Evolutionary conservation across 306 rosid species (phyloP).

Genomic region (Lathyrus tuberosus): DNA sequence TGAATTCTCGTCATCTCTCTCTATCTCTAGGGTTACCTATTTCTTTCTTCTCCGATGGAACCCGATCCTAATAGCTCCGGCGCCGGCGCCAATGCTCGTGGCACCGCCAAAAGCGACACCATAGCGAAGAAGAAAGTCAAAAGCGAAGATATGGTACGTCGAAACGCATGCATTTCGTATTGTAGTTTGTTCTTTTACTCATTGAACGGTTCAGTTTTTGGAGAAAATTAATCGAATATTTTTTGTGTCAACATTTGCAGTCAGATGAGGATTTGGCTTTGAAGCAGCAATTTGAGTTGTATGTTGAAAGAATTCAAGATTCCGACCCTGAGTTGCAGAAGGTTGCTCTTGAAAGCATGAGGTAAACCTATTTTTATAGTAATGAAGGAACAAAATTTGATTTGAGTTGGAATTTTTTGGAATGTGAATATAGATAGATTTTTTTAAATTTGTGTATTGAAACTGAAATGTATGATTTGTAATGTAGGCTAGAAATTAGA

Average conservation of each 20-base stretch:
- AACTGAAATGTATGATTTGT: slow-evolving; percentile 28
- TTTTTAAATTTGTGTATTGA: neutral
- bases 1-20: neutral
- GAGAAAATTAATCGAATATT: neutral
- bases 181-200: neutral
- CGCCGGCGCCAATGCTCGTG: neutral
- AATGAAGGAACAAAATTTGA: neutral
- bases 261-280: slow-evolving; percentile 95
- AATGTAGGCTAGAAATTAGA: slow-evolving; percentile 80
- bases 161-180: neutral
- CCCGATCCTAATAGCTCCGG: neutral
- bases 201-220: neutral
- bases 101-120: neutral
- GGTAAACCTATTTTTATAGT: slow-evolving; percentile 47
- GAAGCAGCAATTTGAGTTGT: slow-evolving; percentile 82
- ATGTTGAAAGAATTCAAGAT: slow-evolving; percentile 95
- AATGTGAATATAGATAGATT: no score
- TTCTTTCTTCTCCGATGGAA: neutral
- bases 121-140: neutral
- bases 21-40: neutral
- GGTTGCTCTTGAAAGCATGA: slow-evolving; percentile 82
- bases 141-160: neutral
- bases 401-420: neutral
- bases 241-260: slow-evolving; percentile 36
- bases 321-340: slow-evolving; percentile 73